Base-by-base conservation (phyloP, 2,329 filamentous ascomycete species). In the Xylariaceae sp. region DNA sequence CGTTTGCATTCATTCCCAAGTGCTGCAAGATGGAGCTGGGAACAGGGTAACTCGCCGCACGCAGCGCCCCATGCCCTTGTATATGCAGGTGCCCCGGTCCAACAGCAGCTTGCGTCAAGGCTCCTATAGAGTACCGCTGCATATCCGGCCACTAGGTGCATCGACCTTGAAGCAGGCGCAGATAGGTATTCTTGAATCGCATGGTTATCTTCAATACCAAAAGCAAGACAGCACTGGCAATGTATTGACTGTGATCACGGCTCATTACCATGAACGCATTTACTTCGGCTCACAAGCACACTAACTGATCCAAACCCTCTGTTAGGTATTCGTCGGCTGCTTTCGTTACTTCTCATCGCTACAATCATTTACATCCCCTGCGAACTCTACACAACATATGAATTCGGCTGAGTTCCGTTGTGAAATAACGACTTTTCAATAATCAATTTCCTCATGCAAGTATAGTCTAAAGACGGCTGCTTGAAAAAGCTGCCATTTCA, bases 11-110 rank as follows among this genome's bases (percentile, higher is more conserved):
- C 37, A 29, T 24, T 37, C 23, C 16, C 20, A 20, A 42, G 11
- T 20, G 23, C 29, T 48, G 39, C 35, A 50, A 51, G 26, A 49
- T 49, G 52, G 53, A 52, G 50, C 54, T 46, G 46, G 45, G 45
- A 47, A 51, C 60, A 57, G 55, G 60, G 60, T 58, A 61, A 58
- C 59, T 58, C 57, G 60, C 58, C 60, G 57, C 58, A 58, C 59
- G 15, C 53, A 42, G 56, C 50, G 55, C 57, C 54, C 55, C 55
- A 63, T 67, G 60, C 59, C 57, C 54, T 55, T 63, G 63, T 62
- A 62, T 55, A 58, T 65, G 64, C 62, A 63, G 51, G 48, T 56
- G 58, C 55, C 59, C 64, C 57, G 59, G 57, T 57, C 56, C 60
- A 61, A 50, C 51, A 54, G 53, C 46, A 54, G 40, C 58, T 61